Evolutionary conservation across 2,329 filamentous ascomycete genomes (phyloP).

Genomic region (Pestalotiopsis sp.): DNA sequence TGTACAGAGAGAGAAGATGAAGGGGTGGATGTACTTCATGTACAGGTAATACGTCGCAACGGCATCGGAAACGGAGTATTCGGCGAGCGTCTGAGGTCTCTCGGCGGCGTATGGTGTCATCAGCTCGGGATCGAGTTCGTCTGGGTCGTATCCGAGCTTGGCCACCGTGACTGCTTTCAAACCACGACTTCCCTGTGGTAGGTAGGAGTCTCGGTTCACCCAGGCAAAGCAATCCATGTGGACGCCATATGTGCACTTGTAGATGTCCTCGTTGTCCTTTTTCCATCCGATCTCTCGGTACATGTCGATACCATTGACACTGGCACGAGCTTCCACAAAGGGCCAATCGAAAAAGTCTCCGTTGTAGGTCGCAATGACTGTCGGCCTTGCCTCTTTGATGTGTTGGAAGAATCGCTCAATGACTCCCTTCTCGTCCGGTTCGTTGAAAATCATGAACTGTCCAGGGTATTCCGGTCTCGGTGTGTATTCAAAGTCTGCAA

Average conservation of each 20-base stretch:
- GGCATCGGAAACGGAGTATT: constrained; percentile 98
- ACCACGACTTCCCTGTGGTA: constrained; percentile 95
- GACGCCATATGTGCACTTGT: constrained; percentile 92
- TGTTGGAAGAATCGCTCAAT: constrained; percentile 94
- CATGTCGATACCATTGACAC: constrained; percentile 97
- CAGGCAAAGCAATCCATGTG: constrained; percentile 99
- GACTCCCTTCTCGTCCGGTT: constrained; percentile 85
- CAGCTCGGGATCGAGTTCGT: constrained; percentile 94
- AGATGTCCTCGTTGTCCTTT: constrained; percentile 94
- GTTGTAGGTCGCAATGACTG: constrained; percentile 99
- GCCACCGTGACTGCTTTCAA: constrained; percentile 97
- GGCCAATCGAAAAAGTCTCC: constrained; percentile 99
- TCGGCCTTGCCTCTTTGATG: constrained; percentile 91
- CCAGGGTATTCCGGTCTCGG: constrained; percentile 95
- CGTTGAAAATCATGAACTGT: constrained; percentile 97
- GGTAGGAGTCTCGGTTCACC: constrained; percentile 98
- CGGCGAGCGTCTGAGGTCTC: constrained; percentile 88
- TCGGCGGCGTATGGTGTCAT: constrained; percentile 94
- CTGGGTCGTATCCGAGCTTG: constrained; percentile 96
- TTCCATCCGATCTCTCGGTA: constrained; percentile 97
- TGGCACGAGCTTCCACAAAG: constrained; percentile 91
- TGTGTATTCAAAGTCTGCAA: constrained; percentile 96
- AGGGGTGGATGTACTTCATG: constrained; percentile 99
- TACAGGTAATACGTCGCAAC: constrained; percentile 98
- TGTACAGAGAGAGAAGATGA: constrained; percentile 97